phyloP scores from a whole-genome alignment of 2,329 filamentous ascomycete species.

The Aspergillus sp. region DNA sequence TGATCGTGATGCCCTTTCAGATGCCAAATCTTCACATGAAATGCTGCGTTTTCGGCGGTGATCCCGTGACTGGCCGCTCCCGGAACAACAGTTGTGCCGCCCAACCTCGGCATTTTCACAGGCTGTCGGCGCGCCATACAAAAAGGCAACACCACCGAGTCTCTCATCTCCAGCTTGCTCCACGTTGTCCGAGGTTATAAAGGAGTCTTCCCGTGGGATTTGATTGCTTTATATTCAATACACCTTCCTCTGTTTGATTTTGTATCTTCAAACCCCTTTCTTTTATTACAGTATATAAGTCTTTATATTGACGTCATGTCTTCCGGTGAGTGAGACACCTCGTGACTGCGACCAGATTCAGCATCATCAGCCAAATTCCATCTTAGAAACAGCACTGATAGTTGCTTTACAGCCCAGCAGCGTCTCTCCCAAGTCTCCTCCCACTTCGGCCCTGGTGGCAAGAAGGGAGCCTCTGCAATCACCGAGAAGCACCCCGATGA shows the following conservation, averaged over 20 bases:
- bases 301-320: conserved; percentile 32
- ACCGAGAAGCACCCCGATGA: conserved; percentile 54
- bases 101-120: conserved; percentile 28
- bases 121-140: conserved; percentile 8
- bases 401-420: conserved; percentile 44
- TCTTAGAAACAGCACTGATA: too few relatives aligned
- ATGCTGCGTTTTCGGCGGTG: neutral
- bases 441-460: conserved; percentile 40
- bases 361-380: neutral
- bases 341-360: neutral
- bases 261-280: neutral
- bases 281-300: neutral
- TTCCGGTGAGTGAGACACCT: conserved; percentile 28
- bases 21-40: conserved; percentile 17
- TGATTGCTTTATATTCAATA: conserved; percentile 2
- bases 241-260: conserved; percentile 1
- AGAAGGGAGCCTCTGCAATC: conserved; percentile 31
- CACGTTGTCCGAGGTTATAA: conserved; percentile 8
- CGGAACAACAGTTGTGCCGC: conserved; percentile 20
- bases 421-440: conserved; percentile 56
- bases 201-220: conserved; percentile 3
- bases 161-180: neutral
- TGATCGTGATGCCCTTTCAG: too few relatives aligned
- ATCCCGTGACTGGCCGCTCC: conserved; percentile 18
- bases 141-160: conserved; percentile 15